These are phyloP conservation scores for Yamadazyma insecticola DNA, from an alignment of 805 yeast species.

Conservation along the genomic window DNA sequence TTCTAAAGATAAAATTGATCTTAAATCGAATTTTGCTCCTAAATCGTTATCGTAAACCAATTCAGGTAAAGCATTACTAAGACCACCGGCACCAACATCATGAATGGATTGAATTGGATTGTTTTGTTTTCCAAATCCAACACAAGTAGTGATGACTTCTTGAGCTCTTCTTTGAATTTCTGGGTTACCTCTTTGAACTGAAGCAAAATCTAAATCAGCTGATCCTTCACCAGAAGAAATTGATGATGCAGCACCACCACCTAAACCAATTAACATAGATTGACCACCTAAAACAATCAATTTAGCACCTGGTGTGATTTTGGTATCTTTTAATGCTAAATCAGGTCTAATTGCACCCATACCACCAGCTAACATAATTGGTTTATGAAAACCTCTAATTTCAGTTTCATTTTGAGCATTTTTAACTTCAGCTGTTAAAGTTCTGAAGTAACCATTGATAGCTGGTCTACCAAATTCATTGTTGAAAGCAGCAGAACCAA, in stretches of 20 bases:
- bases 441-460: slow-evolving; percentile 93
- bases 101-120: slow-evolving; percentile 92
- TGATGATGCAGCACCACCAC: slow-evolving; percentile 99
- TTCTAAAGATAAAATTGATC: slow-evolving; percentile 86
- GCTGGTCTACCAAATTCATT: slow-evolving; percentile 99
- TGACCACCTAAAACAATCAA: slow-evolving; percentile 96
- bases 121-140: slow-evolving; percentile 59
- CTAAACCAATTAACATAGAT: slow-evolving; percentile 95
- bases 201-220: slow-evolving; percentile 94
- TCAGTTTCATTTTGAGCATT: slow-evolving; percentile 61
- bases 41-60: slow-evolving; percentile 94
- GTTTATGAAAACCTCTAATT: slow-evolving; percentile 95
- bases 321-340: slow-evolving; percentile 80
- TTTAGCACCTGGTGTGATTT: slow-evolving; percentile 87
- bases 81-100: slow-evolving; percentile 99
- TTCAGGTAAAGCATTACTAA: slow-evolving; percentile 96
- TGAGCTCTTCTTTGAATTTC: slow-evolving; percentile 99
- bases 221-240: slow-evolving; percentile 95
- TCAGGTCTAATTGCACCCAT: slow-evolving; percentile 95
- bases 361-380: slow-evolving; percentile 99
- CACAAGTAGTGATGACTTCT: slow-evolving; percentile 94
- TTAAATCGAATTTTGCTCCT: slow-evolving; percentile 89
- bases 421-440: slow-evolving; percentile 76
- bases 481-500: slow-evolving; percentile 97
- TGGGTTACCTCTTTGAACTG: slow-evolving; percentile 99